Base-by-base conservation (phyloP, 805 yeast species). In the Candida takata region DNA sequence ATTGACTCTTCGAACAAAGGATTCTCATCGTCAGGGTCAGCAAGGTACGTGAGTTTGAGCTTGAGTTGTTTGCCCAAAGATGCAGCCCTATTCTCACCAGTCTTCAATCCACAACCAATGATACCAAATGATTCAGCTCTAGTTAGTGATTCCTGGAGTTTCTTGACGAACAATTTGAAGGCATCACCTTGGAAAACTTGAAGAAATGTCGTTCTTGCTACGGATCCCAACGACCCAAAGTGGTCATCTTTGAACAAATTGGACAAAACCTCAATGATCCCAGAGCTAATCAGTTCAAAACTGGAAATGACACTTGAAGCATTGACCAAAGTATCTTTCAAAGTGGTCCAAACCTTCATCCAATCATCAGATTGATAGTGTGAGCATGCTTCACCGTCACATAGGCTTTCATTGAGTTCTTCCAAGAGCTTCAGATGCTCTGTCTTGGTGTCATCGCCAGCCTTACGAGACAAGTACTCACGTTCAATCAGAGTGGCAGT, bases 121-220 rank as follows among this genome's bases (percentile, higher is more conserved):
- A 86, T 74, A 27, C 77, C 81, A 54, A 86, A 84, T 0, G 79
- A 64, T 53, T 87, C 96, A 0, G 77, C 66, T 47, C 95, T 68
- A 1, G 84, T 75, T 16, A 86, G 57, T 0, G 84, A 75, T 37
- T 83, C 87, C 42, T 85, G 92, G 13, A 86, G 60, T 41, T 78
- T 74, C 5, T 60, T 57, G 1, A 84, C 69, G 16, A 84, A 58
- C 4, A 63, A 49, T 6, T 60, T 60, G 29, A 77, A 49, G 1
- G 72, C 63, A 4, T 50, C 53, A 19, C 60, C 64, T 6, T 49
- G 45, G 46, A 58, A 54, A 28, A 61, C 55, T 34, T 58, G 48
- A 24, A 68, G 50, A 44, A 84, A 78, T 3, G 78, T 61, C 16
- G 46, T 49, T 42, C 62, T 57, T 26, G 74, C 64, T 12, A 50